A percentile compares a stretch with the other conserved stretches of the same genome.
phyloP scores from a whole-genome alignment of 352 stramenopile species.

The Phytophthora multivora region DNA sequence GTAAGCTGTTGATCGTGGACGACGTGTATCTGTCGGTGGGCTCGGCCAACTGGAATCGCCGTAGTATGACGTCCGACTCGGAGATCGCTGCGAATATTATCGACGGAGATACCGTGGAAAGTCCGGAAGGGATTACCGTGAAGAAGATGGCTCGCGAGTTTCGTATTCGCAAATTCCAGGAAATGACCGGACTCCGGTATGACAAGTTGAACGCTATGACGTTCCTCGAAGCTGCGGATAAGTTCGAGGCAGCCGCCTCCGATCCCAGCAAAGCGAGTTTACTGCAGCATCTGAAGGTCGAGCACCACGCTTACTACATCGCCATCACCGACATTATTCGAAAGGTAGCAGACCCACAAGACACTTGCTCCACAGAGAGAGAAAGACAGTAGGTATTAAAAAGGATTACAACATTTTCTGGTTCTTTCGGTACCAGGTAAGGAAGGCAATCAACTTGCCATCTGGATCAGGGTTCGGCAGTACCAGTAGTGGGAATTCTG shows the following conservation, averaged over 20 bases:
- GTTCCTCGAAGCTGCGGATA: conserved; percentile 41
- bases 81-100: conserved; percentile 59
- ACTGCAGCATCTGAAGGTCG: conserved; percentile 18
- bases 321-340: conserved; percentile 4
- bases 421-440: too few relatives aligned
- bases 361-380: conserved; percentile 1
- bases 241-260: conserved; percentile 31
- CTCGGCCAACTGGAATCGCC: conserved; percentile 63
- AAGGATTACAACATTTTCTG: background rate
- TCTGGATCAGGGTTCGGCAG: too few relatives aligned
- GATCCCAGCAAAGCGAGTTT: conserved; percentile 23
- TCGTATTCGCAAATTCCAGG: conserved; percentile 61
- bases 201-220: conserved; percentile 47
- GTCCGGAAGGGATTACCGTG: conserved; percentile 33
- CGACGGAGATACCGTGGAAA: conserved; percentile 29
- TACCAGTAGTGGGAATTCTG: too few relatives aligned
- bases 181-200: conserved; percentile 49
- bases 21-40: conserved; percentile 62
- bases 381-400: background rate
- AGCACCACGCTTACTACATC: conserved; percentile 8
- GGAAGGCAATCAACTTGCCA: too few relatives aligned
- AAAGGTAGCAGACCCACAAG: conserved; percentile 6
- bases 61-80: conserved; percentile 46
- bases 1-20: conserved; percentile 55
- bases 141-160: conserved; percentile 48